phyloP scores from a whole-genome alignment of 1,284 basidiomycete genomes.

The Coniferiporia weirii region DNA sequence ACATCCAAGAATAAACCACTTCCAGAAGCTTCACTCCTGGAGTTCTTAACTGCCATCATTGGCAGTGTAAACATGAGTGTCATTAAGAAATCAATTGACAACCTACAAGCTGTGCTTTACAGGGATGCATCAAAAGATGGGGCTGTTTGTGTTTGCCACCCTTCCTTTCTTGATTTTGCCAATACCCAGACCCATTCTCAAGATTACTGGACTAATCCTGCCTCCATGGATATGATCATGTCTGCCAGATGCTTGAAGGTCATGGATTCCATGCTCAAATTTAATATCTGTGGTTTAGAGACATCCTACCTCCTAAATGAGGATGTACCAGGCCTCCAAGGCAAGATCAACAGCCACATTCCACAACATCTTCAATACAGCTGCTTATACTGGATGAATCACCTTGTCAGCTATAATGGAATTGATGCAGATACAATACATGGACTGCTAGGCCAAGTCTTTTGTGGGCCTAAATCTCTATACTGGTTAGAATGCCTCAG shows the following conservation, averaged over 20 bases:
- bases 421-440: background rate
- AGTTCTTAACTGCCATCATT: background rate
- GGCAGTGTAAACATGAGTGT: background rate
- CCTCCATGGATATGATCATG: background rate
- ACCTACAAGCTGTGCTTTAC: background rate
- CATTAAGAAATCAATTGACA: background rate
- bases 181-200: background rate
- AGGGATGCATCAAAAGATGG: background rate
- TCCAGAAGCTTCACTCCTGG: background rate
- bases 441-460: background rate
- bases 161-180: slow-evolving; percentile 5
- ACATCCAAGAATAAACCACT: background rate
- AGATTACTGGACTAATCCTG: background rate
- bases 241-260: slow-evolving; percentile 4
- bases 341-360: background rate
- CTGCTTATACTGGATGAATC: background rate
- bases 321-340: slow-evolving; percentile 21
- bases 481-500: slow-evolving; percentile 3
- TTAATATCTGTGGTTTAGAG: slow-evolving; percentile 31
- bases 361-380: background rate
- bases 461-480: background rate
- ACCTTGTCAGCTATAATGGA: background rate
- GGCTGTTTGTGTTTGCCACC: slow-evolving; percentile 1
- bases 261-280: slow-evolving; percentile 24
- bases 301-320: slow-evolving; percentile 22